Conservation (phyloP, 2,329 filamentous ascomycete species). For the Cercospora zeae-maydis region DNA sequence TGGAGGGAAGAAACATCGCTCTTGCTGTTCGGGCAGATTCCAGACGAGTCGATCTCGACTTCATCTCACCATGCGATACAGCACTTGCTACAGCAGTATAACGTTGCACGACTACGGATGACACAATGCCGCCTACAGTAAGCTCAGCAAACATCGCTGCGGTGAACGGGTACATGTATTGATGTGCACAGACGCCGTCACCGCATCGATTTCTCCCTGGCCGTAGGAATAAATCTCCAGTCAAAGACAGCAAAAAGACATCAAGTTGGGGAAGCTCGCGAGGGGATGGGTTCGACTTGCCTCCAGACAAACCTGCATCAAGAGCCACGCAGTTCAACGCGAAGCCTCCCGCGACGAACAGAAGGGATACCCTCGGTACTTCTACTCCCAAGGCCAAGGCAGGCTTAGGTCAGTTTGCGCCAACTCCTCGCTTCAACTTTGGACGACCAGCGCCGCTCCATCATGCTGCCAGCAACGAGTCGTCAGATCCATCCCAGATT, state of each 20-base stretch:
- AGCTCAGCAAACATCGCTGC: neutral
- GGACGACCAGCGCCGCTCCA: conserved; percentile 9
- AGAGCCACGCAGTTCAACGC: neutral
- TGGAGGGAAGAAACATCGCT: neutral
- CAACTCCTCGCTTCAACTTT: conserved; percentile 28
- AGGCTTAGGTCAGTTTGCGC: conserved; percentile 27
- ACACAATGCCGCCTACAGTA: conserved; percentile 17
- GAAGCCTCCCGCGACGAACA: neutral
- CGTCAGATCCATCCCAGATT: conserved; percentile 19
- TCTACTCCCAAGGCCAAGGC: neutral
- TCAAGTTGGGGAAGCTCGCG: neutral
- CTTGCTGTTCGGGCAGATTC: neutral
- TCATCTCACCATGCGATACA: neutral
- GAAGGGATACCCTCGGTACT: conserved; percentile 9
- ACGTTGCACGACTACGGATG: conserved; percentile 9
- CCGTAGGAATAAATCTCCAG: conserved; percentile 16
- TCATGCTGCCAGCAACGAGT: conserved; percentile 1
- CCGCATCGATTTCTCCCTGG: conserved; percentile 30
- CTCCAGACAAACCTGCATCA: neutral
- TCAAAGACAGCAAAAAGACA: conserved; percentile 17
- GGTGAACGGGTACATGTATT: neutral
- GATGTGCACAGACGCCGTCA: conserved; percentile 26
- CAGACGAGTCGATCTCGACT: neutral
- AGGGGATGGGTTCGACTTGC: conserved; percentile 11
- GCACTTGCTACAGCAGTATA: neutral